Evolutionary conservation across 2,329 filamentous ascomycete genomes (phyloP), one percentile per base, ranked within the genome.

Genomic region (Phyllosticta ampelicida): DNA sequence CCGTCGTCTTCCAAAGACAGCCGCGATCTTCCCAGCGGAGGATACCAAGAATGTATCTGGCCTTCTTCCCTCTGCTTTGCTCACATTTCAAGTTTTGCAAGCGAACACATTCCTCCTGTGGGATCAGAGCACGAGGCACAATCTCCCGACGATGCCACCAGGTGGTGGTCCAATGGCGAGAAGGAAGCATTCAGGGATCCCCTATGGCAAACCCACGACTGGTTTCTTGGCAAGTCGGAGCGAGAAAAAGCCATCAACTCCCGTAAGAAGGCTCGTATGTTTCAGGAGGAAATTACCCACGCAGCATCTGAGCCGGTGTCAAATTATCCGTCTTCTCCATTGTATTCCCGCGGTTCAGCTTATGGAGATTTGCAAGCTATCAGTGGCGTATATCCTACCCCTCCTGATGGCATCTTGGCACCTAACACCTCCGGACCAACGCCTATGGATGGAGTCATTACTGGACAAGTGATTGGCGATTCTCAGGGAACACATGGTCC

Each of bases 201-300:
- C 5, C 60, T 72, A 3, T 68, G 71, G 58, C 62, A 65, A 6
- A 69, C 70, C 2, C 68, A 71, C 48, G 64, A 71, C 26, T 73
- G 71, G 71, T 72, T 69, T 28, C 51, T 66, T 13, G 68, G 65
- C 8, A 71, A 72, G 54, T 52, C 64, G 2, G 68, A 71, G 48
- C 65, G 70, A 49, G 70, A 72, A 53, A 70, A 67, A 59, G 55
- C 64, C 23, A 29, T 66, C n/a, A 70, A 70, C 54, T 67, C 73
- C 36, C 71, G 67, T 6, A 71, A 76, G 44, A 66, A 69, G 53
- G 73, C 80, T 62, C 66, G 68, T 13, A 77, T 71, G 63, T 71
- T 70, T 21, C 74, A 77, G 21, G 80, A 75, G 61, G 79, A 75
- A 1, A 74, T 80, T 54, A 83, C 82, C 8, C 59, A 63, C 19